Evolutionary conservation across 2,329 filamentous ascomycete species (phyloP).

Genomic region (Davidsoniella virescens): DNA sequence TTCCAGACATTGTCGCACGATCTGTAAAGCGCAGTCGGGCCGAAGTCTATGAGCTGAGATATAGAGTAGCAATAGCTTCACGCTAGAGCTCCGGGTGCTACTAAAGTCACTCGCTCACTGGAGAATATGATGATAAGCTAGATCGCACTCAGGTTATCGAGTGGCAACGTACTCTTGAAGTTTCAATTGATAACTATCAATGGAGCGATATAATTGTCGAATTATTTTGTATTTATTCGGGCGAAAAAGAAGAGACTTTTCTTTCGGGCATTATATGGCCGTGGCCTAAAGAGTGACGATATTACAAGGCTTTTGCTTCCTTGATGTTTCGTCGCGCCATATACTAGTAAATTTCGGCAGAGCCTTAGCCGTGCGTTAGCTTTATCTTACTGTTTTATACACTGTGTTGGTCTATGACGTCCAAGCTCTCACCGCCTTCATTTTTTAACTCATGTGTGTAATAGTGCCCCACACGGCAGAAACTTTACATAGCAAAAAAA

Average conservation of each 20-base stretch:
- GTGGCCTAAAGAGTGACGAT: too few relatives aligned
- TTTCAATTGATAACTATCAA: not conserved
- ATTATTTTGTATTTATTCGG: too few relatives aligned
- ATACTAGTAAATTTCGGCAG: not conserved
- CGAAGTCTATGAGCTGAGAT: not conserved
- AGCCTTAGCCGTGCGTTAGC: not conserved
- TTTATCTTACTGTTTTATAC: not conserved
- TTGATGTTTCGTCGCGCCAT: too few relatives aligned
- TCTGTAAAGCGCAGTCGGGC: not conserved
- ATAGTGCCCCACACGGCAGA: constrained; percentile 12
- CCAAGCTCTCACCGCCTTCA: constrained; percentile 8
- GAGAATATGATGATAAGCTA: constrained; percentile 11
- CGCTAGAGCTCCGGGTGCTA: not conserved
- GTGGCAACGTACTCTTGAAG: constrained; percentile 11
- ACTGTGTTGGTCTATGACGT: not conserved
- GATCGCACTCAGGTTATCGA: constrained; percentile 3
- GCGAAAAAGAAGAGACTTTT: too few relatives aligned
- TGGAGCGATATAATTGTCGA: too few relatives aligned
- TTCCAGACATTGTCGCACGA: constrained; percentile 33
- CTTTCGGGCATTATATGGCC: too few relatives aligned
- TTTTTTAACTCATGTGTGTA: not conserved
- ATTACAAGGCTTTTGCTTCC: too few relatives aligned
- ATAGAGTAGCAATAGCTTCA: not conserved
- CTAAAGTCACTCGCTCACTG: constrained; percentile 5
- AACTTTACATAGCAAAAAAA: constrained; percentile 10